Base-by-base conservation (phyloP, 768 basidiomycete genomes). In the Leucocoprinus sp. region DNA sequence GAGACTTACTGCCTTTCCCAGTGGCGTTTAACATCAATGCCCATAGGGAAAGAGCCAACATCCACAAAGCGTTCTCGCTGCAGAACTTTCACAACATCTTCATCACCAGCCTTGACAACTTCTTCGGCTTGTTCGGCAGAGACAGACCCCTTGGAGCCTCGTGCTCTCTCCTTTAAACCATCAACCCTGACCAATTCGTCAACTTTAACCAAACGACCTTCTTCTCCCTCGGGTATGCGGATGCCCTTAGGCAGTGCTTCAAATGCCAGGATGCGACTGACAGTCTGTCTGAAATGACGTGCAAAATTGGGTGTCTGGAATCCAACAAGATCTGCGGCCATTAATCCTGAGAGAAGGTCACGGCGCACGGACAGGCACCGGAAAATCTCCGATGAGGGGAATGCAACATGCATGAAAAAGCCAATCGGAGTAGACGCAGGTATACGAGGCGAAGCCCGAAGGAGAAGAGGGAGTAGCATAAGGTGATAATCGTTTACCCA, bases 401-500 rank as follows among this genome's bases (percentile, higher is more conserved):
- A 97, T 2, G 95, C 89, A 45, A 93, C 92, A 60, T 97, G 95
- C 65, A 96, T 78, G 74, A 98, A 98, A 76, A 97, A 96, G 2
- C 86, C 90, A 54, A 91, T 86, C 27, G 81, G 78, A 0, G 80
- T 78, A 15, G 71, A 69, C 1, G 66, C 57, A 2, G 60, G 81
- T 60, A 62, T 90, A 59, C 57, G 72, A 44, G 61, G 70, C 18
- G 64, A 72, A 51, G 80, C 72, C 40, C 93, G 82, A 22, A 98
- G 75, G 64, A 97, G 80, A 34, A 76, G 72, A 1, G 95, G 95
- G 7, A 96, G 78, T 39, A 98, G 82, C 71, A 96, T 84, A 38
- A 98, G 81, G 58, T 99, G 95, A 64, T 97, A 99, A 67, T 98
- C 95, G 64, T 99, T 92, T 2, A 89, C 74, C 83, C 83, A 87